phyloP scores from a whole-genome alignment of 176 grass and related monocot species.

The Puya raimondii region DNA sequence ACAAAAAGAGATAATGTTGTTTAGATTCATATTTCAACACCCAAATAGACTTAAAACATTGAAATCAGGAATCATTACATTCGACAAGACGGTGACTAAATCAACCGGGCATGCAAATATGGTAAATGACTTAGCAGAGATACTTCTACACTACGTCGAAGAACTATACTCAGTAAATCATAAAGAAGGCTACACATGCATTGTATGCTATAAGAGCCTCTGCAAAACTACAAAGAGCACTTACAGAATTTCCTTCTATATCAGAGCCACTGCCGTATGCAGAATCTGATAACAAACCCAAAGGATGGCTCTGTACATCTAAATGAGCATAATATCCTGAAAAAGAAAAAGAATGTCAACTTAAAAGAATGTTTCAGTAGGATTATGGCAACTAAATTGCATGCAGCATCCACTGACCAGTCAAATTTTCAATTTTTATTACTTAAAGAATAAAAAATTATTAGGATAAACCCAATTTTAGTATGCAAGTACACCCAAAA shows the following conservation, averaged over 20 bases:
- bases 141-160: background rate
- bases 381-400: no score
- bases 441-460: no score
- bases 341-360: background rate
- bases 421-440: no score
- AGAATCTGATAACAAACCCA: background rate
- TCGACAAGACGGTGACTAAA: background rate
- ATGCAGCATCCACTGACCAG: no score
- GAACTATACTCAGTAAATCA: background rate
- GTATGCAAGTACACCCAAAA: background rate
- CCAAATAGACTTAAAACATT: no score
- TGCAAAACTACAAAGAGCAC: background rate
- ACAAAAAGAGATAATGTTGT: no score
- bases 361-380: background rate
- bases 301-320: slow-evolving; percentile 1
- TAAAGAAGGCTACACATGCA: background rate
- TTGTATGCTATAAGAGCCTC: background rate
- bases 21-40: no score
- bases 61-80: no score
- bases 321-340: slow-evolving; percentile 9
- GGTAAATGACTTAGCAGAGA: background rate
- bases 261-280: background rate
- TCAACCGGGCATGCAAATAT: background rate
- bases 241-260: slow-evolving; percentile 2
- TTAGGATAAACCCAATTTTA: background rate